Conservation (phyloP, 129 eudicot species). For the Pittosporum tobira region DNA sequence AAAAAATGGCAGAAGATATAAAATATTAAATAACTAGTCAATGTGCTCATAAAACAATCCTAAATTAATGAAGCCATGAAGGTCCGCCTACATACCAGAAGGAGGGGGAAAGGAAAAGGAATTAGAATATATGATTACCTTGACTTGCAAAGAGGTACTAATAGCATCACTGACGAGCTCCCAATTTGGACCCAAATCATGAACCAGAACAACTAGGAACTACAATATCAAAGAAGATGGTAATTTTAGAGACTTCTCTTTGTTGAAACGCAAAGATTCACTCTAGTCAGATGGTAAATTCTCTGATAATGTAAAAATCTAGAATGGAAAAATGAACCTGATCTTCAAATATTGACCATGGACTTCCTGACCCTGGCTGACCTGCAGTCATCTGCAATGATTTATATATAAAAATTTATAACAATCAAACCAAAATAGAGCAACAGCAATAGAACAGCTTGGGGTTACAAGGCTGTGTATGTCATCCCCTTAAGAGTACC, state of each 20-base stretch:
- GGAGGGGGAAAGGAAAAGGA: neutral
- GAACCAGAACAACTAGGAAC: slow-evolving; percentile 97
- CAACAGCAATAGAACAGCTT: neutral
- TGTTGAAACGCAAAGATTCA: too few relatives aligned
- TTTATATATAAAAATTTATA: slow-evolving; percentile 7
- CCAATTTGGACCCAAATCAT: slow-evolving; percentile 99
- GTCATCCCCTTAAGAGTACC: slow-evolving; percentile 35
- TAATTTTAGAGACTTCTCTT: neutral
- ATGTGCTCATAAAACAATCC: too few relatives aligned
- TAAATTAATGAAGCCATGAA: too few relatives aligned
- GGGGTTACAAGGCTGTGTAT: neutral
- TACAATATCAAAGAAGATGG: slow-evolving; percentile 17
- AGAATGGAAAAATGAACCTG: slow-evolving; percentile 37
- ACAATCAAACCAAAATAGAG: slow-evolving; percentile 8
- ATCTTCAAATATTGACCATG: slow-evolving; percentile 86
- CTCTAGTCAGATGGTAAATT: neutral
- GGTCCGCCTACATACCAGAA: too few relatives aligned
- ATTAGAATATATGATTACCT: slow-evolving; percentile 33
- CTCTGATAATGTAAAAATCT: neutral
- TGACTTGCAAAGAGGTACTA: slow-evolving; percentile 73
- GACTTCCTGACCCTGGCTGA: slow-evolving; percentile 71
- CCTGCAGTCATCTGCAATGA: slow-evolving; percentile 54
- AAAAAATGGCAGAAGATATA: too few relatives aligned
- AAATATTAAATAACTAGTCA: too few relatives aligned
- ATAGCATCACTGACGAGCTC: slow-evolving; percentile 96